A percentile compares a stretch with the other conserved stretches of the same genome.
phyloP scores from a whole-genome alignment of 2,329 filamentous ascomycete genomes.

The Verticillium albo-atrum region DNA sequence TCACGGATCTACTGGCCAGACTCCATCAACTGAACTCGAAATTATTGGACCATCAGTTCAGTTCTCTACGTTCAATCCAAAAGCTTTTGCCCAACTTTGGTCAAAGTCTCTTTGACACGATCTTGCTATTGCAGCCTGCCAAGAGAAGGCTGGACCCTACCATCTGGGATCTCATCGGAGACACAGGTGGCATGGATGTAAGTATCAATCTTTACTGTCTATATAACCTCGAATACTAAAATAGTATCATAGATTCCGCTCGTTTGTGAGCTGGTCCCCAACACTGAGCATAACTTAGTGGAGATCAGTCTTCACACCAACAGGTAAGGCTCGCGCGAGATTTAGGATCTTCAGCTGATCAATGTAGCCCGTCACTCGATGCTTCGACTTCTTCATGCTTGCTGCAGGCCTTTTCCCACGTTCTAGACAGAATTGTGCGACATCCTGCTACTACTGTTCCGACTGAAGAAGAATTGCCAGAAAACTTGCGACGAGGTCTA shows the following conservation, averaged over 20 bases:
- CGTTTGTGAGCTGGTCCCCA: conserved; percentile 69
- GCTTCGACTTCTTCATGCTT: neutral
- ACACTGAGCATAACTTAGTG: conserved; percentile 45
- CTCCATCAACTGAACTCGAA: conserved; percentile 60
- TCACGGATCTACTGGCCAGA: conserved; percentile 51
- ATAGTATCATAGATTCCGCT: conserved; percentile 50
- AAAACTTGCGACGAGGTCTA: conserved; percentile 12
- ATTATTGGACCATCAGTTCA: conserved; percentile 66
- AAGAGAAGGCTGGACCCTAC: conserved; percentile 47
- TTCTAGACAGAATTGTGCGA: neutral
- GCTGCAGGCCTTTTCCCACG: neutral
- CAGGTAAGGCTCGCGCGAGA: conserved; percentile 22
- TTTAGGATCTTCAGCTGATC: neutral
- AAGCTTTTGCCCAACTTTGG: conserved; percentile 34
- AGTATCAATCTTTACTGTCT: conserved; percentile 15
- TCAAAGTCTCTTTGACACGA: conserved; percentile 67
- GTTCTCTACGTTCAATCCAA: conserved; percentile 69
- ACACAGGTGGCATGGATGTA: conserved; percentile 64
- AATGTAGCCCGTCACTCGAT: neutral
- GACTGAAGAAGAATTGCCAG: conserved; percentile 16
- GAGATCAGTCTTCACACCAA: conserved; percentile 60
- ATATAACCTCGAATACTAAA: neutral
- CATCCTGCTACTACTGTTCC: conserved; percentile 9
- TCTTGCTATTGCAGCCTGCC: conserved; percentile 73
- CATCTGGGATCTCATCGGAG: conserved; percentile 53